Evolutionary conservation across 2,329 filamentous ascomycete species (phyloP).

Genomic region (Coniochaeta sp.): DNA sequence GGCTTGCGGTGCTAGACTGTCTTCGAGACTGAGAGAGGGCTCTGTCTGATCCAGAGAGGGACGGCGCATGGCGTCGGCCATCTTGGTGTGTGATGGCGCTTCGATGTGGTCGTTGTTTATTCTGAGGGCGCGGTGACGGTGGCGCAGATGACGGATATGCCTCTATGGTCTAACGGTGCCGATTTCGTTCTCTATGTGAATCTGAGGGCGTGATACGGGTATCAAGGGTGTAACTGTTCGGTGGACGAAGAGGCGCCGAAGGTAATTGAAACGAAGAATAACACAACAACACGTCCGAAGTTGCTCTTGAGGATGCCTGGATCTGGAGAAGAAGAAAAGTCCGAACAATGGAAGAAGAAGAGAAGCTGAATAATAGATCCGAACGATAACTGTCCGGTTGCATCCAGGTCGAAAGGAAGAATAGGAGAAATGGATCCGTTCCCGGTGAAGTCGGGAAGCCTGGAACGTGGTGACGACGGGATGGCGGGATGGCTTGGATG

Average conservation of each 20-base stretch:
- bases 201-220: too few relatives aligned
- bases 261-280: background rate
- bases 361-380: background rate
- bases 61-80: conserved; percentile 17
- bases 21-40: conserved; percentile 21
- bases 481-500: too few relatives aligned
- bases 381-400: background rate
- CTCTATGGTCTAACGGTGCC: too few relatives aligned
- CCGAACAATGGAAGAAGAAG: background rate
- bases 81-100: background rate
- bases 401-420: background rate
- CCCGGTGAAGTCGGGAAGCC: too few relatives aligned
- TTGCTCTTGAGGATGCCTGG: conserved; percentile 17
- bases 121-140: background rate
- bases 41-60: conserved; percentile 22
- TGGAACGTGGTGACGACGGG: background rate
- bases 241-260: background rate
- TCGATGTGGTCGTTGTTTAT: background rate
- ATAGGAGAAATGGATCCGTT: background rate
- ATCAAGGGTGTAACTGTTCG: background rate
- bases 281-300: background rate
- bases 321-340: background rate
- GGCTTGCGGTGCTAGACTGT: conserved; percentile 18
- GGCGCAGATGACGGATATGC: too few relatives aligned
- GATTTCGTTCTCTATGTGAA: too few relatives aligned